A percentile compares a stretch with the other conserved stretches of the same genome.
Evolutionary conservation across 345 rosid genomes (phyloP).

Genomic region (Acer negundo): DNA sequence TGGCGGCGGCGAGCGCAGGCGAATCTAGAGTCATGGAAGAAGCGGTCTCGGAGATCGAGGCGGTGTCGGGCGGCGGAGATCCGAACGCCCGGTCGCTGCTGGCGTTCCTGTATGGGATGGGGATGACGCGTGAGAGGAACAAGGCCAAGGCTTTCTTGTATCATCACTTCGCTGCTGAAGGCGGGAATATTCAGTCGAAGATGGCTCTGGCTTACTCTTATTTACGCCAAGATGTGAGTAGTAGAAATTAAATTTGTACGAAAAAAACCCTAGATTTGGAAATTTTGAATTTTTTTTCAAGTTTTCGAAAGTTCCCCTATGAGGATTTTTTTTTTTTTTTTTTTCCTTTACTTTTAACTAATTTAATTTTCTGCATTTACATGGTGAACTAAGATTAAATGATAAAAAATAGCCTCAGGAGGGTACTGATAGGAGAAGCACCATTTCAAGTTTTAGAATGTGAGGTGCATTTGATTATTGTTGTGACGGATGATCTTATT

Average conservation of each 20-base stretch:
- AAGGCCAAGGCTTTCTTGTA: conserved; percentile 75
- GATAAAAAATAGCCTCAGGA: no score
- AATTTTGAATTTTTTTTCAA: neutral
- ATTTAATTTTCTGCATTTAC: no score
- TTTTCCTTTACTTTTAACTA: no score
- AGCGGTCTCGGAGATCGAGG: conserved; percentile 66
- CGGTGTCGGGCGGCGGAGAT: conserved; percentile 56
- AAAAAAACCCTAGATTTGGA: no score
- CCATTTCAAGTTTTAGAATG: neutral
- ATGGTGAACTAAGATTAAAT: no score
- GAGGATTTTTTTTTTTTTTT: no score
- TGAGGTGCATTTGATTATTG: neutral
- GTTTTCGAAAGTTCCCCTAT: no score
- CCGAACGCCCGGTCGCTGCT: conserved; percentile 75
- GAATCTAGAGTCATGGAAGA: conserved; percentile 69
- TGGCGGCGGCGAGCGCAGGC: conserved; percentile 54
- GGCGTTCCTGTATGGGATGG: conserved; percentile 70
- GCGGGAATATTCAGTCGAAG: conserved; percentile 88
- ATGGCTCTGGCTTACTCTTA: conserved; percentile 91
- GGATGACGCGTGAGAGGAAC: conserved; percentile 70
- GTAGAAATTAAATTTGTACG: neutral
- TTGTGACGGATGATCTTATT: neutral
- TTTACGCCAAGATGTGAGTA: conserved; percentile 86
- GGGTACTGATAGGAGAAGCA: no score
- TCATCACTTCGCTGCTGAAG: conserved; percentile 73